Evolutionary conservation across 2,329 filamentous ascomycete genomes (phyloP), one percentile per base, ranked within the genome.

Genomic region (Myriosclerotinia scirpicola): DNA sequence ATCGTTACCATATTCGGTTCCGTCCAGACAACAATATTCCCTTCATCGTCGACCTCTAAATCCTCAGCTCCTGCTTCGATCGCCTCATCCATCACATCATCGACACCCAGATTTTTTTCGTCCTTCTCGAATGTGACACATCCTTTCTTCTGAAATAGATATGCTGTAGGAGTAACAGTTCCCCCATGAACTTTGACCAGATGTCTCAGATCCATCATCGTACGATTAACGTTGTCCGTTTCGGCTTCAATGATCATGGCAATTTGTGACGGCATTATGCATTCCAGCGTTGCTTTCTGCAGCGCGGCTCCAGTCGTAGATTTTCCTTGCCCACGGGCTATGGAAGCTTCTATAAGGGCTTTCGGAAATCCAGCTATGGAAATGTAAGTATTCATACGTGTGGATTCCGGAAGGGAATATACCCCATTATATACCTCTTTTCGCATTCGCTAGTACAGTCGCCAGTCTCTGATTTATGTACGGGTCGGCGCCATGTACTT

Each of bases 241-340:
- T 95, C 90, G 73, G 90, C 87, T 73, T 97, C 93, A 75, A 97
- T 85, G 14, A 98, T 88, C 7, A 94, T 81, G 14, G 91, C 92
- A 1, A 93, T 85, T 42, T 61, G 58, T 2, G 89, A 86, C 2
- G 91, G 90, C 68, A 96, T 80, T 71, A 97, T 90, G 36, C 88
- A 88, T 81, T 98, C 94, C 62, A 96, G 83, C 0, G 87, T 90
- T 62, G 95, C 78, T 44, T 81, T 82, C 76, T 97, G 93, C n/a
- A 98, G 85, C 17, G 87, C 83, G 20, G 85, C 85, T 64, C 95
- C 95, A 6, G 85, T 85, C 1, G 87, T 79, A 34, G 93, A 93
- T 70, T 89, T 85, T 53, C 95, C 94, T 77, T 97, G 93, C 1
- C 95, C 95, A 56, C 93, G 88, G 17, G 92, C 91, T 71, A 99